phyloP scores from a whole-genome alignment of 768 basidiomycete species.

The Termitomyces sp. region DNA sequence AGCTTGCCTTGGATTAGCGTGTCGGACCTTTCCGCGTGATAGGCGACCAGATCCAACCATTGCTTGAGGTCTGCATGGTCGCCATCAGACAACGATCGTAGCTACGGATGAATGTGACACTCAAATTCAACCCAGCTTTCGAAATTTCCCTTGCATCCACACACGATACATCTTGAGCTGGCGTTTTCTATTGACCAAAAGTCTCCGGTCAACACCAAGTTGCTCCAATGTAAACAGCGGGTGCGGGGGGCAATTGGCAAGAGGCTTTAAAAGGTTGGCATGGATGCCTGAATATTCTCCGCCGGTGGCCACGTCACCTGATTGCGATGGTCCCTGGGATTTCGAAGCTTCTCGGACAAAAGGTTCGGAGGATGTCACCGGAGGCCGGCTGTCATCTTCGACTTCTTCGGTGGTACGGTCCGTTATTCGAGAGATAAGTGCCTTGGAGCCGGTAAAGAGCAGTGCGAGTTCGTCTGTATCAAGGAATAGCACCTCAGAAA shows the following conservation, averaged over 20 bases:
- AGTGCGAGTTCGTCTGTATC: slow-evolving; percentile 67
- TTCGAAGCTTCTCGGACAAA: background rate
- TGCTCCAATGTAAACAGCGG: slow-evolving; percentile 78
- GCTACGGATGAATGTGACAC: background rate
- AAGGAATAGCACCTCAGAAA: background rate
- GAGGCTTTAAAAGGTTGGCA: slow-evolving; percentile 32
- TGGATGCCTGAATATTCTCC: slow-evolving; percentile 18
- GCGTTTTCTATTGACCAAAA: slow-evolving; percentile 90
- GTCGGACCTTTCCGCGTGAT: no score
- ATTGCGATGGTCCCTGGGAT: background rate
- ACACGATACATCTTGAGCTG: slow-evolving; percentile 97
- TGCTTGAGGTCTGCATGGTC: no score
- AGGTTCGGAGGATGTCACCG: background rate
- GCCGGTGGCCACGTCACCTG: background rate
- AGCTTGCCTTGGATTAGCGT: no score
- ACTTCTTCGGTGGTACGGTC: slow-evolving; percentile 26
- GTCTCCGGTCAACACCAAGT: slow-evolving; percentile 82
- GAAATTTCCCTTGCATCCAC: slow-evolving; percentile 89
- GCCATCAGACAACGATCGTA: background rate
- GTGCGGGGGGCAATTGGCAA: slow-evolving; percentile 32
- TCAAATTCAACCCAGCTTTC: slow-evolving; percentile 26
- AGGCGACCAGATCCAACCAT: background rate
- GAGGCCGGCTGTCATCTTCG: slow-evolving; percentile 26
- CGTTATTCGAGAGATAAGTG: slow-evolving; percentile 26
- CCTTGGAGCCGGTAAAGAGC: slow-evolving; percentile 64